Percentiles rank a stretch among this genome's conserved stretches.
phyloP scores from a whole-genome alignment of 2,329 filamentous ascomycete species.

The Fusarium sp. region DNA sequence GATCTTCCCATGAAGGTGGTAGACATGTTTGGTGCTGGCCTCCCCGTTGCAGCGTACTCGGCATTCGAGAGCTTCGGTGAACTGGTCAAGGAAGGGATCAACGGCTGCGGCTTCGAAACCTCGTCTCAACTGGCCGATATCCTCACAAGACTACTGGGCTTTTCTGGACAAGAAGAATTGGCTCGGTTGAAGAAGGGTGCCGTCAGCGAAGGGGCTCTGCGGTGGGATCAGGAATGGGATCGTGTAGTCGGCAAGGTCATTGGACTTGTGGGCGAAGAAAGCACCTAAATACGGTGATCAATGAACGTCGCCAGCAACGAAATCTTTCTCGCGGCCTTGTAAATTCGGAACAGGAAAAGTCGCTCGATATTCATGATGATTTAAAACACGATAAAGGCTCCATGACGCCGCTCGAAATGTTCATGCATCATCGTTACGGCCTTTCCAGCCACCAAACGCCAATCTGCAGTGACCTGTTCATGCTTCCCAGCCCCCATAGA shows the following conservation, averaged over 20 bases:
- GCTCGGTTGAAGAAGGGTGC: conserved; percentile 74
- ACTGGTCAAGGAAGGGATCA: conserved; percentile 86
- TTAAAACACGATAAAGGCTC: conserved; percentile 31
- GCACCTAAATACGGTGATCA: conserved; percentile 16
- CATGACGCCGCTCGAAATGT: conserved; percentile 39
- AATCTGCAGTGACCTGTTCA: conserved; percentile 10
- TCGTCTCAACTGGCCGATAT: conserved; percentile 72
- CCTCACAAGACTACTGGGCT: conserved; percentile 71
- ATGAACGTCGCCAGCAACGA: background rate
- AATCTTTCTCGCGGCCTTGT: background rate
- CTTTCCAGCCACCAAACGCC: conserved; percentile 25
- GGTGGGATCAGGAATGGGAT: conserved; percentile 97
- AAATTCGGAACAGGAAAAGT: conserved; percentile 3
- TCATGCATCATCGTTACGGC: conserved; percentile 18
- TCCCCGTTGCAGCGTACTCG: conserved; percentile 89
- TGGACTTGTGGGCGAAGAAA: conserved; percentile 53
- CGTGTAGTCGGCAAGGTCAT: conserved; percentile 80
- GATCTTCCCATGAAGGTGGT: conserved; percentile 99
- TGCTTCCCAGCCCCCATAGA: conserved; percentile 1
- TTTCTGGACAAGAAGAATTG: conserved; percentile 64
- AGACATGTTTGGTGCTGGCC: conserved; percentile 95
- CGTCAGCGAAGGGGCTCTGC: conserved; percentile 74
- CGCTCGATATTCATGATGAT: conserved; percentile 19
- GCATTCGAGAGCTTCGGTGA: conserved; percentile 90
- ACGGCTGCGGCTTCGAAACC: conserved; percentile 86